phyloP scores from a whole-genome alignment of 768 basidiomycete genomes.

The Trametopsis cervina region DNA sequence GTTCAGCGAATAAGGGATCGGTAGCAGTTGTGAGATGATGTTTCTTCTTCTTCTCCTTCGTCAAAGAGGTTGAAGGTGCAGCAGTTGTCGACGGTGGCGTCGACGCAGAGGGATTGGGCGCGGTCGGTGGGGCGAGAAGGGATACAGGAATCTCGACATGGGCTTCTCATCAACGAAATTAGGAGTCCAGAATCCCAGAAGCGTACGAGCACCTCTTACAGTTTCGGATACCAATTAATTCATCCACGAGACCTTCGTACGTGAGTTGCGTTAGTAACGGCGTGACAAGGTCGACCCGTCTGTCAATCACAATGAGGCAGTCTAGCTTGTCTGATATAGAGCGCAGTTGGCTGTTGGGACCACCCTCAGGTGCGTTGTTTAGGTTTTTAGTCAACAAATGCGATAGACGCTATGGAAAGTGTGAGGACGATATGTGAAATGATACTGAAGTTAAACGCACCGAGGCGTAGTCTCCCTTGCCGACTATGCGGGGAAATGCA shows the following conservation, averaged over 20 bases:
- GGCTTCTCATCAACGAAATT: conserved; percentile 34
- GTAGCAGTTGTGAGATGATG: conserved; percentile 72
- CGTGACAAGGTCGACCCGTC: conserved; percentile 91
- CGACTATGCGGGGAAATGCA: conserved; percentile 84
- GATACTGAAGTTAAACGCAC: conserved; percentile 33
- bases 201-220: conserved; percentile 40
- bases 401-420: conserved; percentile 60
- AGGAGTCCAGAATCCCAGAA: conserved; percentile 4
- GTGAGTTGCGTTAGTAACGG: conserved; percentile 93
- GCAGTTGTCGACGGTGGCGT: conserved; percentile 34
- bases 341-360: conserved; percentile 33
- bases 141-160: conserved; percentile 77
- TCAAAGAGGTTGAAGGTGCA: conserved; percentile 41
- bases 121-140: conserved; percentile 50
- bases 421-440: background rate
- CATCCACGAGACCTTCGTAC: conserved; percentile 94
- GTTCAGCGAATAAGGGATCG: conserved; percentile 75
- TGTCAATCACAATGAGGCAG: conserved; percentile 82
- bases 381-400: conserved; percentile 59
- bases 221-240: conserved; percentile 84
- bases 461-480: conserved; percentile 86
- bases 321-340: conserved; percentile 63
- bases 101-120: conserved; percentile 19
- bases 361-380: conserved; percentile 33
- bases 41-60: conserved; percentile 84